Evolutionary conservation across 2,329 filamentous ascomycete species (phyloP).

Genomic region (Pseudogymnoascus sp.): DNA sequence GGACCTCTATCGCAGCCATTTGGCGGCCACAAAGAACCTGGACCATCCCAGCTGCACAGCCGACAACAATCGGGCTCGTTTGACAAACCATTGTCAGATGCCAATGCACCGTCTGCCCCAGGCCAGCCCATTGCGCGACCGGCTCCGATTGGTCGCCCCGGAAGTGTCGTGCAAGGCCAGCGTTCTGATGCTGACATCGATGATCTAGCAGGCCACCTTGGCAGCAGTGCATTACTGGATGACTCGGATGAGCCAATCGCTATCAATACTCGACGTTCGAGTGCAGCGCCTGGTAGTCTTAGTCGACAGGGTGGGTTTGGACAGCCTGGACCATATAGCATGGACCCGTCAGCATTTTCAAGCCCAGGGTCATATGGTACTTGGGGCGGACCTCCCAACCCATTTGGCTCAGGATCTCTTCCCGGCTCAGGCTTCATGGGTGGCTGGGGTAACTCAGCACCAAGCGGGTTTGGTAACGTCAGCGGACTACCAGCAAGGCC

Average conservation of each 20-base stretch:
- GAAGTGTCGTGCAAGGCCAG: constrained; percentile 57
- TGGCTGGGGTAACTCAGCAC: constrained; percentile 26
- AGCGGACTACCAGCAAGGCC: constrained; percentile 35
- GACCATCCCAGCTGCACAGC: constrained; percentile 53
- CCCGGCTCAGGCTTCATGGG: constrained; percentile 25
- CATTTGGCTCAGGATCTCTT: constrained; percentile 28
- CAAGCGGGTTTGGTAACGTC: constrained; percentile 42
- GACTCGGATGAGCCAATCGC: constrained; percentile 56
- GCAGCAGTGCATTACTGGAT: constrained; percentile 80
- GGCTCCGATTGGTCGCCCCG: constrained; percentile 79
- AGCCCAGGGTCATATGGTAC: constrained; percentile 25
- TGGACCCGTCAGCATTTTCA: constrained; percentile 26
- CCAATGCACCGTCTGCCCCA: constrained; percentile 39
- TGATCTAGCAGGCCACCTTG: constrained; percentile 69
- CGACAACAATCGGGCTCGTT: constrained; percentile 68
- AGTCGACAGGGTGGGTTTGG: constrained; percentile 23
- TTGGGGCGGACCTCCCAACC: constrained; percentile 30
- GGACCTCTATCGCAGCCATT: constrained; percentile 31
- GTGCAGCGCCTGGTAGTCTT: constrained; percentile 23
- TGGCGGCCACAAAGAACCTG: constrained; percentile 31
- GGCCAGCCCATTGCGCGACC: constrained; percentile 70
- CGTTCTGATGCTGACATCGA: constrained; percentile 54
- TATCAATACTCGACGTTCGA: constrained; percentile 30
- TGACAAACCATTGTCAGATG: constrained; percentile 42
- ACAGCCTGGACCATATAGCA: constrained; percentile 23